These are phyloP conservation scores for Hyaloscypha variabilis DNA, from an alignment of 495 filamentous ascomycete species.

Conservation along the genomic window DNA sequence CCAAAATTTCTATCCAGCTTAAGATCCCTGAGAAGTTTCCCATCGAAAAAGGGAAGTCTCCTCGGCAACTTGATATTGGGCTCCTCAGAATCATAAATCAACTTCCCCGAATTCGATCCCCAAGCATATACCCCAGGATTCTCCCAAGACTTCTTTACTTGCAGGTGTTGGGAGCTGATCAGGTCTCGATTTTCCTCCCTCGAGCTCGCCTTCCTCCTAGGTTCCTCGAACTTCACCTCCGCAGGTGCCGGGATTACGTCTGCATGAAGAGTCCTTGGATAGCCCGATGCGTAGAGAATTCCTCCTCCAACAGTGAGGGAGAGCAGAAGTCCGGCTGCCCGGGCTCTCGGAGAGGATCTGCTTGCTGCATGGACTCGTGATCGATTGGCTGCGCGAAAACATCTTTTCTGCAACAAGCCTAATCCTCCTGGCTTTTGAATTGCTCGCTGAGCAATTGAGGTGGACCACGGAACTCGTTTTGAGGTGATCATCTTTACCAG, in stretches of 20 bases:
- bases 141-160: slow-evolving; percentile 87
- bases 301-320: slow-evolving; percentile 35
- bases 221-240: slow-evolving; percentile 62
- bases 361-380: slow-evolving; percentile 18
- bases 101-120: slow-evolving; percentile 85
- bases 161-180: slow-evolving; percentile 75
- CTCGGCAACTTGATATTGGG: slow-evolving; percentile 75
- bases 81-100: slow-evolving; percentile 82
- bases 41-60: slow-evolving; percentile 81
- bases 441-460: slow-evolving; percentile 14
- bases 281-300: slow-evolving; percentile 21
- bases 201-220: slow-evolving; percentile 50
- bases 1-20: slow-evolving; percentile 83
- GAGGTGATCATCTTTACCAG: slow-evolving; percentile 22
- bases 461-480: slow-evolving; percentile 4
- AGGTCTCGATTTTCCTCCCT: slow-evolving; percentile 72
- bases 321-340: slow-evolving; percentile 19
- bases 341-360: slow-evolving; percentile 4
- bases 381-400: slow-evolving; percentile 14
- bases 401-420: slow-evolving; percentile 14
- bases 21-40: slow-evolving; percentile 80
- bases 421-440: slow-evolving; percentile 4
- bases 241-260: slow-evolving; percentile 49
- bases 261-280: slow-evolving; percentile 41
- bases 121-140: slow-evolving; percentile 90